These are phyloP conservation scores for Rhodotorula babjevae DNA, from an alignment of 768 basidiomycete species.

Conservation along the genomic window DNA sequence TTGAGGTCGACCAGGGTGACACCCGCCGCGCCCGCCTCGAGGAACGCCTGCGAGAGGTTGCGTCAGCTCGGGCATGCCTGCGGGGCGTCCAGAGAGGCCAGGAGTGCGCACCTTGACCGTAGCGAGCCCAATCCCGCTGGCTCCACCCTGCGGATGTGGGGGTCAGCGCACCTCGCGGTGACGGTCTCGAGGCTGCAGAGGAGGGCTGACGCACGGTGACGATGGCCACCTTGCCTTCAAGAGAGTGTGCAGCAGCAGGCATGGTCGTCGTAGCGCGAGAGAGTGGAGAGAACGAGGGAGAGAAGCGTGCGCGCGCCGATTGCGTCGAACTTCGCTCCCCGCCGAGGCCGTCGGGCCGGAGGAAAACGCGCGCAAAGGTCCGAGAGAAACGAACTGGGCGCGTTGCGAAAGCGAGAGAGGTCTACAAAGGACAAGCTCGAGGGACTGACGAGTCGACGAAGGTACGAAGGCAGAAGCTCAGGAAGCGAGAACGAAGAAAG, in stretches of 20 bases:
- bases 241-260: neutral
- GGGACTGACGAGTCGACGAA: too few species aligned
- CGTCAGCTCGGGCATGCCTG: neutral
- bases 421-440: neutral
- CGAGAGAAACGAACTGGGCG: neutral
- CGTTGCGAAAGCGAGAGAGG: neutral
- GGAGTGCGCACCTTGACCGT: constrained; percentile 2
- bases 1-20: constrained; percentile 10
- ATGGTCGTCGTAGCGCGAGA: neutral
- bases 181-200: too few species aligned
- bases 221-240: constrained; percentile 7
- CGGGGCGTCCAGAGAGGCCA: neutral
- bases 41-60: neutral
- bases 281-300: neutral
- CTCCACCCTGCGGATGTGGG: constrained; percentile 10
- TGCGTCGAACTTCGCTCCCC: too few species aligned
- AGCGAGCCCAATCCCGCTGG: constrained; percentile 5
- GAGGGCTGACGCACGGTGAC: neutral
- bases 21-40: neutral
- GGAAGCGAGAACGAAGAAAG: neutral
- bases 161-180: neutral
- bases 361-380: neutral
- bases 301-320: neutral
- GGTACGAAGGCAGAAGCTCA: neutral
- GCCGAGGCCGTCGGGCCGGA: neutral